Base-by-base conservation (phyloP, 495 filamentous ascomycete species). In the Wilcoxina mikolae region DNA sequence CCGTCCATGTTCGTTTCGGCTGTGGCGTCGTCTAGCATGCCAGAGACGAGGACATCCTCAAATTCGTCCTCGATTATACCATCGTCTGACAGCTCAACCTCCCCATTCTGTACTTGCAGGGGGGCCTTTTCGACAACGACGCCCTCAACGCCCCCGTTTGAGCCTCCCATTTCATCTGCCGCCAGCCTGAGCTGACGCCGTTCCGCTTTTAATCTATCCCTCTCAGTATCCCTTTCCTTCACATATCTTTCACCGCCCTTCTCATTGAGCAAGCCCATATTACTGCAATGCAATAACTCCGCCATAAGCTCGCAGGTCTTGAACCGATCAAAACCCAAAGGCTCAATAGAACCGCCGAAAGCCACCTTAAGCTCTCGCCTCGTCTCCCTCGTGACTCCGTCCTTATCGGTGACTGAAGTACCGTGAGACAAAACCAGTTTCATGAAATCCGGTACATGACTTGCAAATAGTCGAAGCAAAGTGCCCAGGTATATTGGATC, bases 261-360 rank as follows among this genome's bases (percentile, higher is more conserved):
- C 67, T 96, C 89, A 61, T 99, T 99, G 51, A 99, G 72, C 45
- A 99, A 73, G 5, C 83, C 87, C 91, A 99, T 99, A 62, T 99
- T 99, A 70, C 93, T 96, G 70, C 91, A 99, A 65, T 99, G 91
- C 29, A 99, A 70, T 42, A 99, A 73, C 63, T 99, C 91, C 1
- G 91, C 91, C 93, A 99, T 96, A 59, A 99, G 73, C 68, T 99
- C 91, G 65, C 93, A 99, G 0, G 91, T 95, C 73, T 99, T 99
- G 74, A 99, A 99, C 9, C 91, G 75, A 67, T 99, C 91, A 62
- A 99, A 99, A 1, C 91, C 93, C 17, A 99, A 73, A 5, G 93
- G 90, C 69, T 99, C 89, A 53, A 96, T 94, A 65, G 80, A 83
- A 47, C 77, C 77, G 28, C 90, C 90, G 72, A 90, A 99, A 1